Percentiles rank a stretch among this genome's conserved stretches.
Conservation (phyloP, 306 rosid species). For the Cicer pinnatifidum region DNA sequence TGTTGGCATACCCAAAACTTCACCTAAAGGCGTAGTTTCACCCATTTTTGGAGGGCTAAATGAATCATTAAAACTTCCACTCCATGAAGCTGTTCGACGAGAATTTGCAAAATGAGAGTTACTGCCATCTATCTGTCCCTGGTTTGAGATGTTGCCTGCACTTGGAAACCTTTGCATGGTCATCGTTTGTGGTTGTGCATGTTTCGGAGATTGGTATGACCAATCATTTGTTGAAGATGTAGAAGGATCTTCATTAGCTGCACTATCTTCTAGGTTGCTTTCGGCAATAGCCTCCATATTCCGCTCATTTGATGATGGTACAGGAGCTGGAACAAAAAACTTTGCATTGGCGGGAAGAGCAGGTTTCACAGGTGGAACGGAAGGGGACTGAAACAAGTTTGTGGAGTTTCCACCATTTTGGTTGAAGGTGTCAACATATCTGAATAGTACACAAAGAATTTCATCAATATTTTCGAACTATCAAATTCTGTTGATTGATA, state of each 20-base stretch:
- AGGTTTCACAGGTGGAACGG: conserved; percentile 71
- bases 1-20: conserved; percentile 58
- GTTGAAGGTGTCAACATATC: conserved; percentile 97
- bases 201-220: conserved; percentile 54
- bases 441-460: conserved; percentile 51
- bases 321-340: conserved; percentile 76
- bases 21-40: conserved; percentile 57
- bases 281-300: conserved; percentile 66
- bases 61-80: conserved; percentile 62
- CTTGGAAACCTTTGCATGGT: conserved; percentile 74
- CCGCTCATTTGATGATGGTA: conserved; percentile 54
- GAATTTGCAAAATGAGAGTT: conserved; percentile 51
- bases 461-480: conserved; percentile 40
- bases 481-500: conserved; percentile 21
- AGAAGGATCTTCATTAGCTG: conserved; percentile 51
- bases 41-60: conserved; percentile 52
- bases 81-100: conserved; percentile 86
- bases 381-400: conserved; percentile 73
- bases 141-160: conserved; percentile 56
- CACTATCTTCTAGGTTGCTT: conserved; percentile 61
- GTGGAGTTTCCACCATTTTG: conserved; percentile 71
- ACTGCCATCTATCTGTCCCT: conserved; percentile 41
- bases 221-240: conserved; percentile 55
- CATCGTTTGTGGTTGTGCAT: conserved; percentile 32
- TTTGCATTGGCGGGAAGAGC: conserved; percentile 67